phyloP scores from a whole-genome alignment of 352 stramenopile genomes.

The Phytophthora ohioensis region DNA sequence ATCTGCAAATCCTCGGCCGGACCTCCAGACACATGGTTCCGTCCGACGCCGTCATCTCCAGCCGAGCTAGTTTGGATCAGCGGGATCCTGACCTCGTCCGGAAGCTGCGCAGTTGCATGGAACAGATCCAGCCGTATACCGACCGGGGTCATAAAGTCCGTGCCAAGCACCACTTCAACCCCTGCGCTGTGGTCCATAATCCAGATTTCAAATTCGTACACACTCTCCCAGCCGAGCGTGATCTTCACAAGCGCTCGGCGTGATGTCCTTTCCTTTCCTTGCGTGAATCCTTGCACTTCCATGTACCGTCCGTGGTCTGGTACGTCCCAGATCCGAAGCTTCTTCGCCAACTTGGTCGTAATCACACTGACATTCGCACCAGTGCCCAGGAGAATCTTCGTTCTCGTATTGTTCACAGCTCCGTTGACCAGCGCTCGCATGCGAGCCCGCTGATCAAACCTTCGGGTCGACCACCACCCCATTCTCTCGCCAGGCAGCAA shows the following conservation, averaged over 20 bases:
- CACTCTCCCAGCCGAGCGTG: not conserved
- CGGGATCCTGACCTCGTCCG: conserved; percentile 5
- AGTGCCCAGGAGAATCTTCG: no score
- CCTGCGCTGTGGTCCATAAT: no score
- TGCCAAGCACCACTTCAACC: no score
- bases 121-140: conserved; percentile 4
- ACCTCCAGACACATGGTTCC: not conserved
- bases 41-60: not conserved
- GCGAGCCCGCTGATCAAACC: no score
- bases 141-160: no score
- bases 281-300: not conserved
- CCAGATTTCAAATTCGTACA: not conserved
- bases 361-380: no score
- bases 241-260: not conserved
- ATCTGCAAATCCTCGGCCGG: not conserved
- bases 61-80: conserved; percentile 1
- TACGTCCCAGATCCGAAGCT: no score
- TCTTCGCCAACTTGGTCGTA: no score
- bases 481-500: no score
- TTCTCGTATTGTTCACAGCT: no score
- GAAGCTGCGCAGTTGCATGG: conserved; percentile 1
- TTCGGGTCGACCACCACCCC: no score
- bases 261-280: not conserved
- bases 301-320: not conserved
- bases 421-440: no score